phyloP scores from a whole-genome alignment of 371 early-diverging fungal species.

The Syncephalastrum monosporum region DNA sequence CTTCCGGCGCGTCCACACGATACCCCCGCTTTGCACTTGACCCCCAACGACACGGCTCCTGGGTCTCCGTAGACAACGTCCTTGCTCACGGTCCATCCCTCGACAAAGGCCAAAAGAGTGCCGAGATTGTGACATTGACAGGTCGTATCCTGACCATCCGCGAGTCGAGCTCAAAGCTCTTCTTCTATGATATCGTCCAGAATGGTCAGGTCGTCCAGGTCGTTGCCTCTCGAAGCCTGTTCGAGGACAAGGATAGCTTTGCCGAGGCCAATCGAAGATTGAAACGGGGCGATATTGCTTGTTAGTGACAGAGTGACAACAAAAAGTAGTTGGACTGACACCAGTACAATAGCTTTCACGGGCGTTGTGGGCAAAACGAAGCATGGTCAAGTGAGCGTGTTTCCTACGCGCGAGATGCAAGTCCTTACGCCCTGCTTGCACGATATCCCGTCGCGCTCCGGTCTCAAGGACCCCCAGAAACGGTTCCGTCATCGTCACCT shows the following conservation, averaged over 20 bases:
- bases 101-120: conserved; percentile 34
- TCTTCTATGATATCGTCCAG: conserved; percentile 73
- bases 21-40: conserved; percentile 37
- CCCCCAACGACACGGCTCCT: conserved; percentile 25
- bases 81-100: conserved; percentile 10
- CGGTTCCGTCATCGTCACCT: conserved; percentile 86
- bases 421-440: conserved; percentile 91
- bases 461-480: conserved; percentile 74
- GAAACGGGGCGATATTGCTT: conserved; percentile 67
- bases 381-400: conserved; percentile 82
- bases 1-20: background rate
- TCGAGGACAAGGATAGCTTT: conserved; percentile 49
- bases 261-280: conserved; percentile 37
- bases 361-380: conserved; percentile 83
- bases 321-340: background rate
- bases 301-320: conserved; percentile 32
- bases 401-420: conserved; percentile 53
- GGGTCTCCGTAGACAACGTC: conserved; percentile 30
- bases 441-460: conserved; percentile 70
- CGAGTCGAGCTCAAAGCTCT: conserved; percentile 69
- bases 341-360: conserved; percentile 49
- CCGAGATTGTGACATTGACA: conserved; percentile 36
- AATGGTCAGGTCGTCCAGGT: conserved; percentile 67
- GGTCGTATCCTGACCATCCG: conserved; percentile 68
- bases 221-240: conserved; percentile 57